Evolutionary conservation across 345 rosid species (phyloP), one percentile per base, ranked within the genome.

Genomic region (Rhizophora mangle): DNA sequence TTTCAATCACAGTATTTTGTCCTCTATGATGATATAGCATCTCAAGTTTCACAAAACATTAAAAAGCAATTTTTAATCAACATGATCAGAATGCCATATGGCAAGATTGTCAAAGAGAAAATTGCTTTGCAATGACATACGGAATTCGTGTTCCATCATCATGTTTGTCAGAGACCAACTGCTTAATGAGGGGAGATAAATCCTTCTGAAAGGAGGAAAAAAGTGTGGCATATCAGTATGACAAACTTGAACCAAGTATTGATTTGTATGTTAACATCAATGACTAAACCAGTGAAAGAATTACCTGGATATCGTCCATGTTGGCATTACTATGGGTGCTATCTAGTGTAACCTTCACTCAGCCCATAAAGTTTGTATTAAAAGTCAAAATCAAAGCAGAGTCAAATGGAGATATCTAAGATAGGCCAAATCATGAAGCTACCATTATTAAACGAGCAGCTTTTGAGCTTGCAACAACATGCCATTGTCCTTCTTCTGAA

Each of bases 401-500:
- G 32, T 37, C 19, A 18, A 32, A 4, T 11, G 71, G 11, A 64
- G 43, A 47, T 30, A 8, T 56, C 43, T 65, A 31, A 56, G 62
- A 57, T n/a, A 37, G 39, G 29, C 65, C 54, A 31, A 55, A 64
- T 57, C 62, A 69, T 43, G 31, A 74, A 60, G 67, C 16, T 84
- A 93, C 97, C 97, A 94, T 87, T 76, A 94, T 82, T 68, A 94
- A 85, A 68, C 98, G 98, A 85, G 93, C 97, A 36, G 96, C 83
- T 79, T 78, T 81, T 74, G 96, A 79, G 83, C 87, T 94, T 80
- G 89, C 96, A 63, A 94, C 90, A 51, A 94, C 82, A 69, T 76
- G 69, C 97, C 97, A 91, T 72, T 91, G 98, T 76, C 98, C 98
- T 88, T 89, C 98, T 80, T 94, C 96, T 74, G 96, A 87, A 80